phyloP scores from a whole-genome alignment of 2,329 filamentous ascomycete species.

The Dichotomopilus funicola region DNA sequence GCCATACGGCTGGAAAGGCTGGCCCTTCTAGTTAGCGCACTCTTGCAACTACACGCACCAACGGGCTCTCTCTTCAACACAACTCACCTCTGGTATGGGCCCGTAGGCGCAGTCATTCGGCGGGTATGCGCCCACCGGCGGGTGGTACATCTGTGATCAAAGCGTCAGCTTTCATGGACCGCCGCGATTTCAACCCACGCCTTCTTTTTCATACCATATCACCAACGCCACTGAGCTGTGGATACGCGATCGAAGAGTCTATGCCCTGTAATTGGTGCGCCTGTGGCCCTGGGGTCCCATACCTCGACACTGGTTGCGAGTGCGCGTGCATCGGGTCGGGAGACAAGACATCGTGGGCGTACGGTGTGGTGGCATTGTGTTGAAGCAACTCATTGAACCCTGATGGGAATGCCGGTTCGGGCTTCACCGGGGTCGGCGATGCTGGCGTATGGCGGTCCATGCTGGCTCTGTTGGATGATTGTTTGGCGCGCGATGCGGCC shows the following conservation, averaged over 20 bases:
- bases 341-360: slow-evolving; percentile 24
- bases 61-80: not conserved
- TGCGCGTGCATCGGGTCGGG: slow-evolving; percentile 27
- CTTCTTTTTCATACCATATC: slow-evolving; percentile 15
- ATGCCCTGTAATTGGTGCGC: slow-evolving; percentile 23
- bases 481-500: not conserved
- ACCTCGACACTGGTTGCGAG: slow-evolving; percentile 34
- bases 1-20: slow-evolving; percentile 36
- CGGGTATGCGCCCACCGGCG: slow-evolving; percentile 16
- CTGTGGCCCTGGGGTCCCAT: slow-evolving; percentile 34
- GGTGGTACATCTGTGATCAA: slow-evolving; percentile 18
- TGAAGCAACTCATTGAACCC: slow-evolving; percentile 39
- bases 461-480: not conserved
- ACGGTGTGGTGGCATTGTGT: slow-evolving; percentile 34
- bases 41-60: not conserved
- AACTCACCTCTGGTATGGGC: slow-evolving; percentile 24
- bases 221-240: slow-evolving; percentile 18
- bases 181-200: not conserved
- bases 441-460: slow-evolving; percentile 37
- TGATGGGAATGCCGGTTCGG: slow-evolving; percentile 32
- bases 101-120: slow-evolving; percentile 24
- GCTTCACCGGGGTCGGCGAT: slow-evolving; percentile 40
- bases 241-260: slow-evolving; percentile 28
- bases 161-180: slow-evolving; percentile 10
- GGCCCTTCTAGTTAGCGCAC: not conserved